Conservation (phyloP, 2,329 filamentous ascomycete species). For the Dissoconium aciculare region DNA sequence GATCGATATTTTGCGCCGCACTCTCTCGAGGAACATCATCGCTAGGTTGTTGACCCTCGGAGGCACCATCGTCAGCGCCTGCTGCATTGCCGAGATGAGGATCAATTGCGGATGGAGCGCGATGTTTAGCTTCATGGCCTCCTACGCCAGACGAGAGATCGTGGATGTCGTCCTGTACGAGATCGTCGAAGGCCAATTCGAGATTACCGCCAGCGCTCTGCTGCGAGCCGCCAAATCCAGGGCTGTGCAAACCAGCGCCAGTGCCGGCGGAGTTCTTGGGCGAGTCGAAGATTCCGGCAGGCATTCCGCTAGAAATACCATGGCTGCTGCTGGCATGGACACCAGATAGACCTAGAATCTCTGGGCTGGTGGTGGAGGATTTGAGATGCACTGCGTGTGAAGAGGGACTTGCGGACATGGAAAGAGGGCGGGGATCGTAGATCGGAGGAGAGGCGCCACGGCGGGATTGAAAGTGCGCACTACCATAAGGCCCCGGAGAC, state of each 20-base stretch:
- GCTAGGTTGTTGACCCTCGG: too few relatives aligned
- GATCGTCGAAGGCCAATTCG: slow-evolving; percentile 24
- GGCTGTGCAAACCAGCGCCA: slow-evolving; percentile 17
- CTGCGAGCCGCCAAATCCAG: slow-evolving; percentile 20
- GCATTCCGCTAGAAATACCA: slow-evolving; percentile 12
- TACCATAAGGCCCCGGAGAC: background rate
- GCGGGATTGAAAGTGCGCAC: background rate
- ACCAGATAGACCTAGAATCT: slow-evolving; percentile 4
- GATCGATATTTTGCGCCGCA: slow-evolving; percentile 1
- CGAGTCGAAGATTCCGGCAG: slow-evolving; percentile 20
- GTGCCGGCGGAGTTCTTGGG: slow-evolving; percentile 14
- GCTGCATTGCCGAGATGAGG: background rate
- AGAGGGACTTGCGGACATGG: background rate
- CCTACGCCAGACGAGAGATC: too few relatives aligned
- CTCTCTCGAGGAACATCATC: background rate
- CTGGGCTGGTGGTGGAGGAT: slow-evolving; percentile 5
- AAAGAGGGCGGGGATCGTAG: background rate
- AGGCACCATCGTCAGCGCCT: background rate
- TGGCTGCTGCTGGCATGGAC: too few relatives aligned
- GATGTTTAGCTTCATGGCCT: slow-evolving; percentile 8
- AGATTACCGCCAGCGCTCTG: slow-evolving; percentile 18
- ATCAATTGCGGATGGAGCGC: background rate
- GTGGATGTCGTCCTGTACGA: slow-evolving; percentile 22
- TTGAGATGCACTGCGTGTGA: background rate
- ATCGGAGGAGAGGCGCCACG: background rate